Evolutionary conservation across 2,329 filamentous ascomycete genomes (phyloP).

Genomic region (Fusarium falciforme): DNA sequence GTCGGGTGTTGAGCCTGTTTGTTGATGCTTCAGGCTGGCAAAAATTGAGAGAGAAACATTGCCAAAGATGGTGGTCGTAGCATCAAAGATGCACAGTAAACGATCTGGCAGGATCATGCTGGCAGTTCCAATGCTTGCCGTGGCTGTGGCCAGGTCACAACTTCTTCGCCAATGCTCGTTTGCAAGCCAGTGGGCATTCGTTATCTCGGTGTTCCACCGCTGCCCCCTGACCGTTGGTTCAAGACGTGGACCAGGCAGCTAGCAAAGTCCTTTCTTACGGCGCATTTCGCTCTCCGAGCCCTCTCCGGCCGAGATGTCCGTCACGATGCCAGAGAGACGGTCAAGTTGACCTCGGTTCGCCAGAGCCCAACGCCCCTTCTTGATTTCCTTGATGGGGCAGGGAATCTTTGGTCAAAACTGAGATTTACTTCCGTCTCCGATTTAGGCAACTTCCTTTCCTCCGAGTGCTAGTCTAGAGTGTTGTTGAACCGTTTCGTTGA

Average conservation of each 20-base stretch:
- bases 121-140: neutral
- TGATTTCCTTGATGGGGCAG: slow-evolving; percentile 7
- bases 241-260: slow-evolving; percentile 5
- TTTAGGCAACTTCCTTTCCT: slow-evolving; percentile 38
- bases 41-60: neutral
- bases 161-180: neutral
- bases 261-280: slow-evolving; percentile 1
- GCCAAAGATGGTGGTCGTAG: neutral
- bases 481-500: slow-evolving; percentile 7
- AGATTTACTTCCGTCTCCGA: slow-evolving; percentile 7
- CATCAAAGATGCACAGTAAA: neutral
- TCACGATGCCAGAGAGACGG: slow-evolving; percentile 1
- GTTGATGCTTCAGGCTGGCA: neutral
- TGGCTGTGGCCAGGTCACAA: neutral
- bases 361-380: slow-evolving; percentile 2
- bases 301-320: slow-evolving; percentile 13
- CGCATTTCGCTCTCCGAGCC: slow-evolving; percentile 11
- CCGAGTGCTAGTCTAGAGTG: slow-evolving; percentile 18
- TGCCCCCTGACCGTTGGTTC: slow-evolving; percentile 8
- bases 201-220: slow-evolving; percentile 11
- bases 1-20: neutral
- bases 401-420: neutral
- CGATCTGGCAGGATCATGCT: neutral
- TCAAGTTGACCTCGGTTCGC: slow-evolving; percentile 37
- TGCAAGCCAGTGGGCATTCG: slow-evolving; percentile 1